Percentiles rank a stretch among this genome's conserved stretches.
These are phyloP conservation scores for Boechera divaricarpa DNA, from an alignment of 345 rosid species.

Conservation along the genomic window DNA sequence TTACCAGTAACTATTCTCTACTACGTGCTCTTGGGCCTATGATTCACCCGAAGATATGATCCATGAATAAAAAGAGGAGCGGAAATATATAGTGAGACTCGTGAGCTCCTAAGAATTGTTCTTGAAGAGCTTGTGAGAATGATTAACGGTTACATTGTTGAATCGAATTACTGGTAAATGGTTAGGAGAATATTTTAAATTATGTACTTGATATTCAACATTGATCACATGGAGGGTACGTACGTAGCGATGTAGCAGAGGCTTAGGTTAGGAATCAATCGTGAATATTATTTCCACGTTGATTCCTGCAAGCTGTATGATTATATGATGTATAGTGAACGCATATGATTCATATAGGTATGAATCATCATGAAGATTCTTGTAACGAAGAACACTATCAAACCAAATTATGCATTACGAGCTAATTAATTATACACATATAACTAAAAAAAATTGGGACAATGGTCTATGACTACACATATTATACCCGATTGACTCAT, in stretches of 20 bases:
- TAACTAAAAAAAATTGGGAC: too few relatives aligned
- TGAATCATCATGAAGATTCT: constrained; percentile 9
- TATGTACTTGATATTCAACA: constrained; percentile 19
- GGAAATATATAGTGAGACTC: constrained; percentile 6
- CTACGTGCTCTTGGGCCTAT: constrained; percentile 65
- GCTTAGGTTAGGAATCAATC: constrained; percentile 8
- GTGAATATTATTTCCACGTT: neutral
- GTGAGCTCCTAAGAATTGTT: constrained; percentile 25
- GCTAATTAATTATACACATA: neutral
- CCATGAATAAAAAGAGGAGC: constrained; percentile 27
- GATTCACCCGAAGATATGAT: constrained; percentile 14
- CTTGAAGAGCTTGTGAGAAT: constrained; percentile 3
- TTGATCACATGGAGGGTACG: constrained; percentile 9
- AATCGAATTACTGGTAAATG: constrained; percentile 5
- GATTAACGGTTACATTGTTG: constrained; percentile 28
- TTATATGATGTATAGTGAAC: constrained; percentile 10
- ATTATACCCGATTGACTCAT: too few relatives aligned
- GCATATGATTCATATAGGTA: constrained; percentile 9
- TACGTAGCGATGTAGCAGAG: neutral
- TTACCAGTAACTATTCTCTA: constrained; percentile 76
- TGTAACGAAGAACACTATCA: neutral
- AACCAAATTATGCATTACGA: neutral
- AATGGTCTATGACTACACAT: too few relatives aligned
- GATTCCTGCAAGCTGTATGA: neutral
- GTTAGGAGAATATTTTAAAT: neutral